phyloP scores from a whole-genome alignment of 176 grass and related monocot species.

The Urochloa ruziziensis region DNA sequence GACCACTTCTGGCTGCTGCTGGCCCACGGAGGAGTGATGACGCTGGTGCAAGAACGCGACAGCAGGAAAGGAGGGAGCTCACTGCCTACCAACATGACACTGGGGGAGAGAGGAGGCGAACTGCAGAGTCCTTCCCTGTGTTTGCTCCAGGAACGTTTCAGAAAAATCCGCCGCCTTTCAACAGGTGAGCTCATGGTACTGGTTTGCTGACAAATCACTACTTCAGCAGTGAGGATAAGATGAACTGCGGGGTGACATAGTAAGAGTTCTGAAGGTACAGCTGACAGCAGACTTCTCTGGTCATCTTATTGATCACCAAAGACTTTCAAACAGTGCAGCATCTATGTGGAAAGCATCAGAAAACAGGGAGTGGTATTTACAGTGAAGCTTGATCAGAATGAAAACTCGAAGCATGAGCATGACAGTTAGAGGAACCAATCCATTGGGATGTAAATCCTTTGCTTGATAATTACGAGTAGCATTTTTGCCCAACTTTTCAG shows the following conservation, averaged over 20 bases:
- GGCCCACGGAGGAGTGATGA: conserved; percentile 19
- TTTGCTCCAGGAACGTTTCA: conserved; percentile 62
- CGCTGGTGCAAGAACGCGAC: background rate
- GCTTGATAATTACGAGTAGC: background rate
- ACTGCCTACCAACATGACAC: conserved; percentile 7
- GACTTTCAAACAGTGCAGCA: background rate
- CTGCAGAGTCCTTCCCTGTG: conserved; percentile 48
- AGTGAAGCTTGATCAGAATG: background rate
- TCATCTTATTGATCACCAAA: background rate
- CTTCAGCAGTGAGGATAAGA: background rate
- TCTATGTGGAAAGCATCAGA: background rate
- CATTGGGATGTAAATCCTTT: conserved; percentile 6
- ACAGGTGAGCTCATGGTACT: conserved; percentile 43
- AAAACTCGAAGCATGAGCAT: conserved; percentile 2
- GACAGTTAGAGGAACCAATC: background rate
- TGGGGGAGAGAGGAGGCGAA: conserved; percentile 35
- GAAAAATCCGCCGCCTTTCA: conserved; percentile 48
- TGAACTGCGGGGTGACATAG: background rate
- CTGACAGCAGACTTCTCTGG: background rate
- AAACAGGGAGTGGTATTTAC: background rate
- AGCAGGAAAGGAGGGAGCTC: conserved; percentile 32
- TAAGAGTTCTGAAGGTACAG: too few species aligned
- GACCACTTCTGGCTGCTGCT: conserved; percentile 50
- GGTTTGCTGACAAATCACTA: background rate
- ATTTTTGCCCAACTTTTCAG: background rate